These are phyloP conservation scores for Trametes meyenii DNA, from an alignment of 768 basidiomycete genomes.

Conservation along the genomic window DNA sequence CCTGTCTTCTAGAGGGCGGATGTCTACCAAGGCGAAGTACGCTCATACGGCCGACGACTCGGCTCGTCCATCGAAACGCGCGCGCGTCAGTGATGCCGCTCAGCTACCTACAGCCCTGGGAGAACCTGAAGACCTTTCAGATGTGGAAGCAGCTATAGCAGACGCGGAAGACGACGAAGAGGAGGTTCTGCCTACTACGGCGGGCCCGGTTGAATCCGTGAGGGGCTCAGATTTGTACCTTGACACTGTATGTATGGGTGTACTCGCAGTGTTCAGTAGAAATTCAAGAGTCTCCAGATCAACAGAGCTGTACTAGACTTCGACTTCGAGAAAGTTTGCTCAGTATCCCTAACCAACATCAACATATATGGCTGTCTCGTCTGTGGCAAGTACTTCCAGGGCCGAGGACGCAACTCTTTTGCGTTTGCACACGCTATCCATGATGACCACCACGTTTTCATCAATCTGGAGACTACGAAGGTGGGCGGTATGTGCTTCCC, in stretches of 20 bases:
- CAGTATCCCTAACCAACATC: slow-evolving; percentile 93
- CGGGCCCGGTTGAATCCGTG: slow-evolving; percentile 29
- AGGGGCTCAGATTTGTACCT: slow-evolving; percentile 86
- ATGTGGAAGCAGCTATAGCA: neutral
- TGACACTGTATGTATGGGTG: slow-evolving; percentile 69
- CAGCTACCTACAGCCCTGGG: slow-evolving; percentile 4
- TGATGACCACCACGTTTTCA: slow-evolving; percentile 98
- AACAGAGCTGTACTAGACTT: slow-evolving; percentile 92
- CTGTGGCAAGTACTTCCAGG: slow-evolving; percentile 99
- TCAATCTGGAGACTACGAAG: slow-evolving; percentile 93
- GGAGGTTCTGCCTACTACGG: slow-evolving; percentile 26
- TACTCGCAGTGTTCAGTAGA: neutral
- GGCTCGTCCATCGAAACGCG: slow-evolving; percentile 26
- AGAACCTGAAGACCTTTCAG: neutral
- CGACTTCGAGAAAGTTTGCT: slow-evolving; percentile 99
- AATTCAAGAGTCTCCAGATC: slow-evolving; percentile 54
- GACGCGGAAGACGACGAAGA: slow-evolving; percentile 30
- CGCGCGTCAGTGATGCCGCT: slow-evolving; percentile 28
- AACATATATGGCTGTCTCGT: slow-evolving; percentile 98
- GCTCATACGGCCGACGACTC: neutral
- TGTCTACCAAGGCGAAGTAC: no score
- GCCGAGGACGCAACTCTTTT: slow-evolving; percentile 89
- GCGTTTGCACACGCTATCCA: slow-evolving; percentile 98
- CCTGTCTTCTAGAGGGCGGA: no score
- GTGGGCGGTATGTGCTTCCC: slow-evolving; percentile 43